Conservation (phyloP, 441 rosid species). For the Dalechampia spathulata region DNA sequence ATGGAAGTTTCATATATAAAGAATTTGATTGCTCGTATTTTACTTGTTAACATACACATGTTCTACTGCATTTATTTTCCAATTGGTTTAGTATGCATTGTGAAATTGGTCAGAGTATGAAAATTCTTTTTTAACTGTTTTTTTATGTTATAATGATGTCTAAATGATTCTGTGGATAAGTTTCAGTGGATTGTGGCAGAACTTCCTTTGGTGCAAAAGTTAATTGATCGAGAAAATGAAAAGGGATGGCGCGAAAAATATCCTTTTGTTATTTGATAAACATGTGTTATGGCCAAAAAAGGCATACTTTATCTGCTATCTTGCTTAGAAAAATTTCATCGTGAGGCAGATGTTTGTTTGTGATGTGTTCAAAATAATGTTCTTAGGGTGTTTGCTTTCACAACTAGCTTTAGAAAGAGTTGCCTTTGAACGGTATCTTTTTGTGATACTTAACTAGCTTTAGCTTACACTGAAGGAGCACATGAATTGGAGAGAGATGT, state of each 20-base stretch:
- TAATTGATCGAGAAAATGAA: constrained; percentile 71
- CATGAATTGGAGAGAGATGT: constrained; percentile 65
- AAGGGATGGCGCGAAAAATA: constrained; percentile 97
- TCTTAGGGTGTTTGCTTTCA: neutral
- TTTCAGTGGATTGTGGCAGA: constrained; percentile 71
- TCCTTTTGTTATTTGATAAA: constrained; percentile 41
- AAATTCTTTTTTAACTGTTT: constrained; percentile 4
- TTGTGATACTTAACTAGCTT: constrained; percentile 48
- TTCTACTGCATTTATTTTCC: neutral
- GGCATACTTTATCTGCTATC: neutral
- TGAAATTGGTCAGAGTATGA: neutral
- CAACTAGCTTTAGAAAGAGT: neutral
- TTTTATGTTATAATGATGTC: constrained; percentile 12
- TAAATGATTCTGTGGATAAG: constrained; percentile 14
- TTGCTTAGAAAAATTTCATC: neutral
- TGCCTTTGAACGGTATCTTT: neutral
- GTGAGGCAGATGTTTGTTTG: neutral
- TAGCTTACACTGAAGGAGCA: constrained; percentile 55
- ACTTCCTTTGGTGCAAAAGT: constrained; percentile 48
- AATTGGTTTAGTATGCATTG: neutral
- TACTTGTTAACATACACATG: neutral
- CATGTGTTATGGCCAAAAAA: neutral
- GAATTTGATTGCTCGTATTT: constrained; percentile 3
- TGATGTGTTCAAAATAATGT: neutral
- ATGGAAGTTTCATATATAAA: neutral